Evolutionary conservation across 148 eudicot species (phyloP).

Genomic region (Silene uniflora): DNA sequence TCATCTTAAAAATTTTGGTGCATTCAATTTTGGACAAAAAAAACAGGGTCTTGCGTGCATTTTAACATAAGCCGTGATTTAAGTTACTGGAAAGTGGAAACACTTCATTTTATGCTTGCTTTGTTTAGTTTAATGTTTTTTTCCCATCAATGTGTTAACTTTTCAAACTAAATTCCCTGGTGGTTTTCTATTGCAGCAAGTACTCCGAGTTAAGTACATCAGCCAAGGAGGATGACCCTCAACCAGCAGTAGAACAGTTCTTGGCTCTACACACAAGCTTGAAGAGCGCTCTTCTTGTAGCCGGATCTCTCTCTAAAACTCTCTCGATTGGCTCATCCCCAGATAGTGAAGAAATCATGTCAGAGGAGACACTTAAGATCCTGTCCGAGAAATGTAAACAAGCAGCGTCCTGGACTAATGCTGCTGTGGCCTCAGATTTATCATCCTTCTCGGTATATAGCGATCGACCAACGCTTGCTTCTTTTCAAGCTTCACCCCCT

Average conservation of each 20-base stretch:
- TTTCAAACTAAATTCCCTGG: background rate
- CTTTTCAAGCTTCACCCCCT: conserved; percentile 30
- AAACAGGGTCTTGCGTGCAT: too few species aligned
- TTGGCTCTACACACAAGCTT: conserved; percentile 59
- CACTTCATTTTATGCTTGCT: too few species aligned
- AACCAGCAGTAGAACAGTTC: conserved; percentile 81
- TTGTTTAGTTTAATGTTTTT: too few species aligned
- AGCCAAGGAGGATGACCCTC: conserved; percentile 82
- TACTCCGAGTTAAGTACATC: conserved; percentile 64
- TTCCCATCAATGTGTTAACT: background rate
- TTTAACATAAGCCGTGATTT: too few species aligned
- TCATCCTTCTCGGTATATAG: conserved; percentile 57
- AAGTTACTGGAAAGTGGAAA: too few species aligned
- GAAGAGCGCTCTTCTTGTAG: conserved; percentile 47
- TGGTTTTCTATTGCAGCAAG: conserved; percentile 44
- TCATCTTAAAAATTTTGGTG: background rate
- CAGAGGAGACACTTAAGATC: conserved; percentile 62
- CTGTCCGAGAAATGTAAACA: conserved; percentile 63
- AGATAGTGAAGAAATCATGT: conserved; percentile 52
- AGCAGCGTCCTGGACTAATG: conserved; percentile 80
- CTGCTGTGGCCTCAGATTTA: conserved; percentile 71
- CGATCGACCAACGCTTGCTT: conserved; percentile 35
- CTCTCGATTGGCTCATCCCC: conserved; percentile 44
- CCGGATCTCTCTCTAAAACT: conserved; percentile 56
- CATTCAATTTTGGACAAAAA: background rate